Evolutionary conservation across 495 filamentous ascomycete genomes (phyloP).

Genomic region (Elaphomyces granulatus): DNA sequence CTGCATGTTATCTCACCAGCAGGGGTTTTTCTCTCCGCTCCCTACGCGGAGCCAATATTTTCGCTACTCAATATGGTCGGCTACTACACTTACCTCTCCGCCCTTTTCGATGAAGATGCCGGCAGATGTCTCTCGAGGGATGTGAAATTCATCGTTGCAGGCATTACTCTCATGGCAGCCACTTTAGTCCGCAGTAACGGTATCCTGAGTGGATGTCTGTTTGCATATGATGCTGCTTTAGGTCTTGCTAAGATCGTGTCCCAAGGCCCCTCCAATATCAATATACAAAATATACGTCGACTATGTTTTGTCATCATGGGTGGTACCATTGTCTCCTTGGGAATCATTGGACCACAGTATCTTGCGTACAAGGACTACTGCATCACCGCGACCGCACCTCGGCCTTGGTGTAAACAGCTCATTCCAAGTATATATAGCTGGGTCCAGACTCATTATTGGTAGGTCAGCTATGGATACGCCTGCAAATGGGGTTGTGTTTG

Average conservation of each 20-base stretch:
- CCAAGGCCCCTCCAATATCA: conserved; percentile 13
- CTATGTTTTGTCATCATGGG: conserved; percentile 43
- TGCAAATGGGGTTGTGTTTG: too few species aligned
- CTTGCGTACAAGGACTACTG: conserved; percentile 68
- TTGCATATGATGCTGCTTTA: conserved; percentile 42
- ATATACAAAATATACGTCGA: conserved; percentile 23
- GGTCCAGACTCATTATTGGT: conserved; percentile 88
- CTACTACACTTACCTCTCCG: conserved; percentile 50
- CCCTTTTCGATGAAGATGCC: conserved; percentile 24
- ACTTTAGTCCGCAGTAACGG: conserved; percentile 76
- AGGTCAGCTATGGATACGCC: conserved; percentile 19
- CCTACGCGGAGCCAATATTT: conserved; percentile 70
- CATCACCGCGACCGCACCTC: conserved; percentile 15
- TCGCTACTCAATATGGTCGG: conserved; percentile 66
- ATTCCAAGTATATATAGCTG: conserved; percentile 81
- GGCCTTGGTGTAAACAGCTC: conserved; percentile 59
- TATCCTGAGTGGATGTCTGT: conserved; percentile 62
- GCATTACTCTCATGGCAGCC: conserved; percentile 56
- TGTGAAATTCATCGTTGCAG: conserved; percentile 40
- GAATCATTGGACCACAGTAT: conserved; percentile 56
- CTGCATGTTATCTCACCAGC: conserved; percentile 78
- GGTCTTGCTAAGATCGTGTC: conserved; percentile 20
- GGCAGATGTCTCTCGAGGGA: conserved; percentile 19
- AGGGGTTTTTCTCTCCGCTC: conserved; percentile 78
- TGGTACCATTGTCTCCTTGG: conserved; percentile 50